Base-by-base conservation (phyloP, 139 green algal species). In the Bryopsis sp. region DNA sequence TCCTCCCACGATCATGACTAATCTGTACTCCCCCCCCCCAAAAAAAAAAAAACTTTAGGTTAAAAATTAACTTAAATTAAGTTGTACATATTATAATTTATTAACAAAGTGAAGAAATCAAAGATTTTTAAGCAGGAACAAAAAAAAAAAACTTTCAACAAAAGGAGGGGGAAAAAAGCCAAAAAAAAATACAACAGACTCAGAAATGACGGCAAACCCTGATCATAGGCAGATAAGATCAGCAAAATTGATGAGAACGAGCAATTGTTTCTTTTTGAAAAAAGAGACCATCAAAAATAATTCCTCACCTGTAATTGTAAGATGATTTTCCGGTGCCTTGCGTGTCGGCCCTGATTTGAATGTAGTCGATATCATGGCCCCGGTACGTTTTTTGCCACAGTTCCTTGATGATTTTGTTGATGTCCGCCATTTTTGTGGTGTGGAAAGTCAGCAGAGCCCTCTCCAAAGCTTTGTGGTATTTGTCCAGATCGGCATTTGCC, bases 311-410 rank as follows among this genome's bases (percentile, higher is more conserved):
- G 85, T 99, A 99, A 82, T 95, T 96, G 88, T 99, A 97, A 15
- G 84, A 93, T 5, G 85, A 80, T 48, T 72, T 66, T 36, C 75
- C 80, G 2, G 65, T 70, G 37, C 76, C 76, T 31, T 92, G 87
- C 35, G 84, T 79, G 58, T 95, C 89, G 0, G 91, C 85, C 74
- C 84, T 86, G 46, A 95, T 90, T 75, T 92, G 78, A 38, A 98
- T 95, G 82, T 89, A 93, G 75, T 98, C 92, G 48, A 98, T 98
- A 79, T 98, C 93, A 47, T 85, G 78, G 57, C 88, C 76, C 75
- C 91, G 79, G 84, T 99, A 99, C 11, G 92, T 98, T 78, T 95
- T 95, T 79, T 98, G 92, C 95, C 95, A 99, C 68, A 99, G 82
- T 86, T 99, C 95, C 76, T 94, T 94, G 48, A 99, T 85, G 39